Conservation (phyloP, 176 grass and related monocot genomes). For the Hyparrhenia diplandra region DNA sequence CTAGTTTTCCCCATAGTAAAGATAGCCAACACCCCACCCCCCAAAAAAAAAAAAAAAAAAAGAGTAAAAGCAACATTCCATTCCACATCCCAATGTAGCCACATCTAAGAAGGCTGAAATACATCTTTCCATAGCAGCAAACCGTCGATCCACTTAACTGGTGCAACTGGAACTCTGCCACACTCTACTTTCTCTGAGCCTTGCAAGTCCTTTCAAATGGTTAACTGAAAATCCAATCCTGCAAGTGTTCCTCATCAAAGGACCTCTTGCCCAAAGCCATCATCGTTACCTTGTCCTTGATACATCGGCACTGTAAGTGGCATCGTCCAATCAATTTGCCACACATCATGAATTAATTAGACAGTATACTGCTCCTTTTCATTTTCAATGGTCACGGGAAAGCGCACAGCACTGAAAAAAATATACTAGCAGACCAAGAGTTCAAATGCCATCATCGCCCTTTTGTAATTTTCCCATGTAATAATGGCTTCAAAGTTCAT, state of each 20-base stretch:
- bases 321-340: conserved; percentile 11
- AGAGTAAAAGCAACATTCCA: neutral
- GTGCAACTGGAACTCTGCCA: neutral
- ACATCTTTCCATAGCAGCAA: neutral
- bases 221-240: conserved; percentile 8
- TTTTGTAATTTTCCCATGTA: neutral
- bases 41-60: neutral
- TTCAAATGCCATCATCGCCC: neutral
- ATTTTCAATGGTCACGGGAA: neutral
- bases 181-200: conserved; percentile 18
- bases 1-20: too few species aligned
- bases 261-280: neutral
- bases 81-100: neutral
- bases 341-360: neutral
- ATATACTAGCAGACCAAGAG: neutral
- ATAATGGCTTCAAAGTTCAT: neutral
- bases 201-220: conserved; percentile 7
- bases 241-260: conserved; percentile 12
- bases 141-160: conserved; percentile 16
- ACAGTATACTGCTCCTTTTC: neutral
- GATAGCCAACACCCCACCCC: too few species aligned
- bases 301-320: neutral
- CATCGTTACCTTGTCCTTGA: neutral
- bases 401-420: neutral
- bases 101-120: neutral